These are phyloP conservation scores for Geotrichum siamense DNA, from an alignment of 1,139 yeast genomes.

Conservation along the genomic window DNA sequence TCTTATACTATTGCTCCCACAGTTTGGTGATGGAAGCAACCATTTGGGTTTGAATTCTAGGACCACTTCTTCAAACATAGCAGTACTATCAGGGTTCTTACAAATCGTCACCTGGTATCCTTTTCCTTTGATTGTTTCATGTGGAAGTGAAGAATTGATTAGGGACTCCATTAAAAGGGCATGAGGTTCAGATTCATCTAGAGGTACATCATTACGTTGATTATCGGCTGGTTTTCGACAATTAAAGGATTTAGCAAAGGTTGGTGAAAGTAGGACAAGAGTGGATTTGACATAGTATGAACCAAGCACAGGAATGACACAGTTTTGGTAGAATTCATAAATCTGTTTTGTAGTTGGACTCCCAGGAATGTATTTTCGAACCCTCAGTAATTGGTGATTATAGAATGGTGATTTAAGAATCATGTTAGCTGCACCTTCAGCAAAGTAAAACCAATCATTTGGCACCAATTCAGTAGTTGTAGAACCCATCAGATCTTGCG, in stretches of 20 bases:
- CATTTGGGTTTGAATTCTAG: constrained; percentile 45
- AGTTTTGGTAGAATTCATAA: constrained; percentile 17
- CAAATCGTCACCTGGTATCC: neutral
- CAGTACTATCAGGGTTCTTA: neutral
- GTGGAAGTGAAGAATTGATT: constrained; percentile 2
- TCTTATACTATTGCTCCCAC: constrained; percentile 13
- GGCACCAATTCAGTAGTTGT: constrained; percentile 15
- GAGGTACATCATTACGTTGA: constrained; percentile 9
- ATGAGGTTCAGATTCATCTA: constrained; percentile 17
- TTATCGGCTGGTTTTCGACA: constrained; percentile 2
- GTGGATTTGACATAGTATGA: constrained; percentile 17
- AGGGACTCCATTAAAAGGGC: constrained; percentile 23
- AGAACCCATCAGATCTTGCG: too few relatives aligned
- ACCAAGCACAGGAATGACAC: constrained; percentile 20
- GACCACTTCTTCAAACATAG: constrained; percentile 17
- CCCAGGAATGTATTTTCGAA: constrained; percentile 23
- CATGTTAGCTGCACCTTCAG: constrained; percentile 29
- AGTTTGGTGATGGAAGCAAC: constrained; percentile 33
- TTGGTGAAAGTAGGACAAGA: constrained; percentile 18
- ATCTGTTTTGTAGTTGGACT: constrained; percentile 20
- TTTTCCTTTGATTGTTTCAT: neutral
- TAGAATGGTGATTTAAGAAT: constrained; percentile 19
- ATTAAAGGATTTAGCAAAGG: constrained; percentile 10
- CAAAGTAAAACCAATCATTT: constrained; percentile 23
- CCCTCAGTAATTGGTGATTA: constrained; percentile 23